Conservation (phyloP, 345 rosid genomes). For the Citrus australasica region DNA sequence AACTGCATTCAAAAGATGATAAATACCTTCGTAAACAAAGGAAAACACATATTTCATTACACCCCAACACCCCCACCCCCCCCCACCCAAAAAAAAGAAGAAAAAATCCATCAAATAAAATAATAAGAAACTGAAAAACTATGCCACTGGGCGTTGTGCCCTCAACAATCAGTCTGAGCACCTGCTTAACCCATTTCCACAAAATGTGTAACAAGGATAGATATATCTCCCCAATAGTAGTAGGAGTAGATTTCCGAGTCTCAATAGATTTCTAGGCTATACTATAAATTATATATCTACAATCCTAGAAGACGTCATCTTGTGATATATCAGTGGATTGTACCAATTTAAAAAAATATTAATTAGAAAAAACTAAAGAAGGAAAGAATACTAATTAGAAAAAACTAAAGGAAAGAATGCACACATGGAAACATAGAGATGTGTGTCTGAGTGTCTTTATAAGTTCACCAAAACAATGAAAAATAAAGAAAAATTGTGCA, state of each 20-base stretch:
- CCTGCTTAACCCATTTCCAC: too few species aligned
- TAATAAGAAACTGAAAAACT: neutral
- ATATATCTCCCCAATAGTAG: too few species aligned
- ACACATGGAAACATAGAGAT: neutral
- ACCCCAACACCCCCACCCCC: too few species aligned
- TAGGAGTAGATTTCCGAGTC: too few species aligned
- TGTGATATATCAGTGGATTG: too few species aligned
- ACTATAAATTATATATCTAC: too few species aligned
- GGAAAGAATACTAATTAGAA: neutral
- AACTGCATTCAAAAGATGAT: constrained; percentile 51
- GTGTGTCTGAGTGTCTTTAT: neutral
- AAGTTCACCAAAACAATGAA: neutral
- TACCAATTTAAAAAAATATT: too few species aligned
- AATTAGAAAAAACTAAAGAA: neutral
- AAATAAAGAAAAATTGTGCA: neutral
- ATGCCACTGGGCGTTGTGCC: too few species aligned
- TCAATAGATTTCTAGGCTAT: too few species aligned
- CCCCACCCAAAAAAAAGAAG: neutral
- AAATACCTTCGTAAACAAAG: constrained; percentile 4
- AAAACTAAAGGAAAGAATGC: neutral
- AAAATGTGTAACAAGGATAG: too few species aligned
- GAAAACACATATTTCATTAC: neutral
- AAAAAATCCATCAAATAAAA: neutral
- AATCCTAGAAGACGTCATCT: too few species aligned
- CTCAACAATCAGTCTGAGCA: too few species aligned